Evolutionary conservation across 148 eudicot genomes (phyloP).

Genomic region (Vaccinium vitisidaea): DNA sequence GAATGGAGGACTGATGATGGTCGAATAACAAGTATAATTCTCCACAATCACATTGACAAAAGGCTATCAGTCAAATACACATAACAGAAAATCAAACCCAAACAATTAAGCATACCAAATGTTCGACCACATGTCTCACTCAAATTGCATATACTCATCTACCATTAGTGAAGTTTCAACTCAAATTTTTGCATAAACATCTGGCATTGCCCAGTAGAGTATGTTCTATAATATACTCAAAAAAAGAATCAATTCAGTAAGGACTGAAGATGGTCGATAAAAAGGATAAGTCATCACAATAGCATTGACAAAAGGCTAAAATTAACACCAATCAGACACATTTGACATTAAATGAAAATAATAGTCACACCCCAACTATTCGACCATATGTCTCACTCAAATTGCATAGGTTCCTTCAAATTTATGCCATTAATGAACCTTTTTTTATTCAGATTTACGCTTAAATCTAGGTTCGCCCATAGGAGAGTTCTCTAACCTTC

Average conservation of each 20-base stretch:
- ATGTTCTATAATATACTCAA: no score
- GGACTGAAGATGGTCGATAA: neutral
- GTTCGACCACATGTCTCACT: conserved; percentile 33
- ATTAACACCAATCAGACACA: neutral
- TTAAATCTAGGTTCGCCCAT: no score
- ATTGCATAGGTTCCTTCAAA: neutral
- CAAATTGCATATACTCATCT: neutral
- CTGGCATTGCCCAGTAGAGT: no score
- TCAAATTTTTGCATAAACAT: no score
- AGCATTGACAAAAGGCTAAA: no score
- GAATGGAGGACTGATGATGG: neutral
- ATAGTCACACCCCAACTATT: no score
- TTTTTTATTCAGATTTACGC: no score
- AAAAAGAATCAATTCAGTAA: neutral
- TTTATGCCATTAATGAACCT: neutral
- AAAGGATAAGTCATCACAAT: neutral
- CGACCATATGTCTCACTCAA: no score
- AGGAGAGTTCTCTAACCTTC: no score
- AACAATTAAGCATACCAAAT: conserved; percentile 9
- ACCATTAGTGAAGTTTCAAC: no score
- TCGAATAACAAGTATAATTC: neutral
- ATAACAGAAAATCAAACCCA: neutral
- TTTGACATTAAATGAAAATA: neutral
- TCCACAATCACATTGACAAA: neutral
- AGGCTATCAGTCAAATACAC: neutral